Base-by-base conservation (phyloP, 345 rosid species). In the Lagerstroemia speciosa region DNA sequence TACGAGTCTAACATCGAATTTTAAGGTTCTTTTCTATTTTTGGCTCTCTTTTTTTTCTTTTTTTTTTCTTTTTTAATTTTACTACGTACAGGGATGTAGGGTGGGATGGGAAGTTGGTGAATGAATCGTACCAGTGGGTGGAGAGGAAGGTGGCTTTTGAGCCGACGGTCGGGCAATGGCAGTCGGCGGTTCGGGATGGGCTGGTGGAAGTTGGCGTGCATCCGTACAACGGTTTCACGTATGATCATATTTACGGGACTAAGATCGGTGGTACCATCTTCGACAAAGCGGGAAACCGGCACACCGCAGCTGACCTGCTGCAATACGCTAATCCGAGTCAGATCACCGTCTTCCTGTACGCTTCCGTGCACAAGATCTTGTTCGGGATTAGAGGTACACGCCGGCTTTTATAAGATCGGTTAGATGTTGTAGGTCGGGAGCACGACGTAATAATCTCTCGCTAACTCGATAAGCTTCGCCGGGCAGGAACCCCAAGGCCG, bases 241-340 rank as follows among this genome's bases (percentile, higher is more conserved):
- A 71, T 58, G 81, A 80, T n/a, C 82, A 80, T 57, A 19, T 78
- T 20, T 30, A 53, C 27, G 83, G 86, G 61, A 82, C 86, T 27
- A 80, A 82, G 71, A 64, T 82, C 20, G 86, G 86, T 0, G 86
- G 86, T 11, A 58, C 86, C 11, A 80, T 78, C 9, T 82, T 82
- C 62, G 83, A 82, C 24, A 48, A 53, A 24, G 6, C 40, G 9
- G 83, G 83, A 2, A 81, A 67, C 32, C 52, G 86, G 40, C 86
- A 82, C 75, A 82, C 86, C 1, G 80, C 86, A 20, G 86, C 86
- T 11, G 80, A 82, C 31, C 55, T 82, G 31, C 41, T 82, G 17
- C 73, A 77, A 74, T 76, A 79, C 16, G 86, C 86, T 1, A 48
- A 73, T 2, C 82, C 82, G 8, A n/a, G 26, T 6, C 73, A 75